These are phyloP conservation scores for Ascochyta pisi DNA, from an alignment of 2,329 filamentous ascomycete species.

Conservation along the genomic window DNA sequence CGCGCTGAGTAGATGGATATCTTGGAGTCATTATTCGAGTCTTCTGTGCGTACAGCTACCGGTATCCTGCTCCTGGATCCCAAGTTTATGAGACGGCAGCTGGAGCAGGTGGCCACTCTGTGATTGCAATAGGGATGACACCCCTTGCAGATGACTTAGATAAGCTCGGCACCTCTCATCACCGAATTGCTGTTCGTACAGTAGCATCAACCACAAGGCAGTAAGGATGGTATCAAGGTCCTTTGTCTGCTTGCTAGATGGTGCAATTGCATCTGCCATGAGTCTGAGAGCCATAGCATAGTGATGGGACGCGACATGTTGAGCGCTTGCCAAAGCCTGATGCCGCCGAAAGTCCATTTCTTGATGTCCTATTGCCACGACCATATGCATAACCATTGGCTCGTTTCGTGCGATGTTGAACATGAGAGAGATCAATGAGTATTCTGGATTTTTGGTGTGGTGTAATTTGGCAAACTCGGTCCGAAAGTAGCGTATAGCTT, in stretches of 20 bases:
- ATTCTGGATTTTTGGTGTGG: slow-evolving; percentile 50
- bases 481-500: slow-evolving; percentile 48
- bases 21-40: slow-evolving; percentile 5
- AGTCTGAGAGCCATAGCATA: slow-evolving; percentile 43
- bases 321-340: background rate
- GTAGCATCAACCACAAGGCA: slow-evolving; percentile 47
- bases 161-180: slow-evolving; percentile 42
- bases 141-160: slow-evolving; percentile 44
- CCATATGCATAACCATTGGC: slow-evolving; percentile 49
- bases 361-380: slow-evolving; percentile 43
- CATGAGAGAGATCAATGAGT: slow-evolving; percentile 47
- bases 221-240: slow-evolving; percentile 44
- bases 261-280: slow-evolving; percentile 39
- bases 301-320: slow-evolving; percentile 25
- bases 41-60: background rate
- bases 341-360: slow-evolving; percentile 40
- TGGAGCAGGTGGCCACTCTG: slow-evolving; percentile 18
- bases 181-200: slow-evolving; percentile 51
- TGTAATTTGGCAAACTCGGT: slow-evolving; percentile 46
- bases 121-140: slow-evolving; percentile 38
- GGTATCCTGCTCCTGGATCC: slow-evolving; percentile 1
- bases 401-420: slow-evolving; percentile 44
- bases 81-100: slow-evolving; percentile 5
- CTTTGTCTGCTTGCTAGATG: slow-evolving; percentile 20
- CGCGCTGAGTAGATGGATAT: slow-evolving; percentile 46